Evolutionary conservation across 2,329 filamentous ascomycete genomes (phyloP), one percentile per base, ranked within the genome.

Genomic region (Stagonosporopsis tanaceti): DNA sequence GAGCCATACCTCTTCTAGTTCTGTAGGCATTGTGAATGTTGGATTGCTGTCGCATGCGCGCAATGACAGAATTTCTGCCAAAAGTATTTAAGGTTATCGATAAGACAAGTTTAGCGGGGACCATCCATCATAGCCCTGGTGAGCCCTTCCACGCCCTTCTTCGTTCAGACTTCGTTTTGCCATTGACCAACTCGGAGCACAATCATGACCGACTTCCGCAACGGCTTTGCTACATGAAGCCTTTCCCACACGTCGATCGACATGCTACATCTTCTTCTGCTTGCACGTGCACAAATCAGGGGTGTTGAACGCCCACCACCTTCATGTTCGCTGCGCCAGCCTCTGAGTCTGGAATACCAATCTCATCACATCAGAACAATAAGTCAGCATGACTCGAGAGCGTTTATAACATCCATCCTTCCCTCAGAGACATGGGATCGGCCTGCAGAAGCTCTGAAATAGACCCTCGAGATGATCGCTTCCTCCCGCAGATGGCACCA

Each of bases 1-100:
- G 5, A n/a, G 37, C 34, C 60, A 56, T 60, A 81, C 79, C 62
- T 83, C 80, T 74, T 83, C 81, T 47, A 83, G 68, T 74, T 82
- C 80, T 40, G 79, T 80, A 40, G 81, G 78, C 80, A 82, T 82
- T 17, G 41, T 73, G 66, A 39, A 53, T 59, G 44, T 67, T 58
- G 61, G 57, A 53, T 57, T 59, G 42, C 32, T 42, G 53, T 53
- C 48, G 37, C 37, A 53, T 40, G 27, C 45, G 50, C 62, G 50
- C 62, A 30, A 70, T 71, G 69, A 70, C 69, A 65, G 66, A 62
- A 53, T 66, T 71, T 68, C 69, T 65, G 35, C 24, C 48, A 27
- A 37, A 50, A 35, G 60, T 54, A 58, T 58, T 68, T 64, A 65
- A 65, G 59, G 56, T 74, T 74, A 73, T 75, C 72, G 73, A 74